phyloP scores from a whole-genome alignment of 768 basidiomycete genomes.

The Auricularia sp. region DNA sequence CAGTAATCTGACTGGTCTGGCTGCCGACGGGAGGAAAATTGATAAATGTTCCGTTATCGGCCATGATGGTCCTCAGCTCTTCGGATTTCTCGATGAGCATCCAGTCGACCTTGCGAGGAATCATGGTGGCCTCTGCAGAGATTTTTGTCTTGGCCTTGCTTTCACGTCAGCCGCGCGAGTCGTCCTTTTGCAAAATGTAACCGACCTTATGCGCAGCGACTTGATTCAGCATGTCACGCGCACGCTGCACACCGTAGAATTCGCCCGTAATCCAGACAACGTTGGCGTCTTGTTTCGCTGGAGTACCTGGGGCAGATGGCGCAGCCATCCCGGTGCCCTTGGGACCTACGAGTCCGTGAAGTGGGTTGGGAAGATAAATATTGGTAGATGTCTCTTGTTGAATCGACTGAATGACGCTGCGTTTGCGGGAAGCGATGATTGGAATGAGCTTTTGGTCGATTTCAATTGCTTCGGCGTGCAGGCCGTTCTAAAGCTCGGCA shows the following conservation, averaged over 20 bases:
- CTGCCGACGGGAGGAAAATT: slow-evolving; percentile 89
- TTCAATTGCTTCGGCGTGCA: slow-evolving; percentile 85
- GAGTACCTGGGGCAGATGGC: slow-evolving; percentile 26
- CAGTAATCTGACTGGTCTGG: slow-evolving; percentile 84
- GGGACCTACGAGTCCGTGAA: slow-evolving; percentile 75
- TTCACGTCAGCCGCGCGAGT: not conserved
- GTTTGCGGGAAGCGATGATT: slow-evolving; percentile 84
- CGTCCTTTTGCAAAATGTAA: slow-evolving; percentile 10
- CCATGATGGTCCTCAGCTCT: slow-evolving; percentile 86
- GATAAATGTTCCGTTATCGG: slow-evolving; percentile 92
- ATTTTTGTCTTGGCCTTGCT: slow-evolving; percentile 76
- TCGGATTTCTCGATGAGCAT: slow-evolving; percentile 95
- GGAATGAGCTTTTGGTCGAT: slow-evolving; percentile 92
- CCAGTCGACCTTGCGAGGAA: slow-evolving; percentile 97
- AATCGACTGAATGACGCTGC: slow-evolving; percentile 76
- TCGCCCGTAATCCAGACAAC: slow-evolving; percentile 95
- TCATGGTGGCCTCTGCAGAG: slow-evolving; percentile 85
- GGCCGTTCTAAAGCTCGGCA: slow-evolving; percentile 51
- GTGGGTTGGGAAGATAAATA: slow-evolving; percentile 85
- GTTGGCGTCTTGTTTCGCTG: slow-evolving; percentile 49
- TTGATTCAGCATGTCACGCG: slow-evolving; percentile 89
- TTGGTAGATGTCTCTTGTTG: slow-evolving; percentile 97
- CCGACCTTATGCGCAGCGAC: slow-evolving; percentile 74
- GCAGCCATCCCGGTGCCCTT: slow-evolving; percentile 27
- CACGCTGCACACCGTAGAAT: slow-evolving; percentile 91